Evolutionary conservation across 192 early-diverging fungal genomes (phyloP), one percentile per base, ranked within the genome.

Genomic region (Phycomyces blakesleeanus): DNA sequence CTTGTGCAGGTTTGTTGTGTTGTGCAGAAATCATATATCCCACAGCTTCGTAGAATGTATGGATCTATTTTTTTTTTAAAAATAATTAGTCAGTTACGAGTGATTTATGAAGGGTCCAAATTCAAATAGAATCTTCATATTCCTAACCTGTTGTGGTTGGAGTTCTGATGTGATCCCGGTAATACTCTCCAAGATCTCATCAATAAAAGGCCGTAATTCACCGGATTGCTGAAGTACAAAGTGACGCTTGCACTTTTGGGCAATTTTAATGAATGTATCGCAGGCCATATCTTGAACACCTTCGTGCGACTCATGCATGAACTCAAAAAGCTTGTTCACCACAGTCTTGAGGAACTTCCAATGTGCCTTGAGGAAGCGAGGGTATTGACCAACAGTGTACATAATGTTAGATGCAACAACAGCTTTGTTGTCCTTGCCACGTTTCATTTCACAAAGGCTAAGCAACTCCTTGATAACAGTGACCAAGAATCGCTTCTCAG

Each of bases 261-360:
- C 85, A 72, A 99, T 99, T 69, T 97, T 99, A 68, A 98, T 97
- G 78, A 98, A 98, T 5, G 97, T 98, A 79, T 99, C 97, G 78
- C 97, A 99, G 34, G 97, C 97, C 97, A 99, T 99, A 76, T 99
- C 97, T 73, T 97, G 96, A 49, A 99, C 97, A 78, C 97, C 97
- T 82, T 96, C 94, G 67, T 99, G 97, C 8, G 89, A 82, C 78
- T 99, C 97, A 75, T 98, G 97, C 97, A 99, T 99, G 73, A 99
- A 99, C 78, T 99, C 97, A 69, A 99, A 99, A 24, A 98, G 80
- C 75, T 99, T 99, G 90, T 98, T 99, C 63, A 97, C 95, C 11
- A 99, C 97, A 0, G 97, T 99, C 88, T 99, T 99, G 75, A 99
- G 85, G 83, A 99, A 99, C 80, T 97, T 97, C 97, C 97, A 99